Evolutionary conservation across 257 asterid species (phyloP), one percentile per base, ranked within the genome.

Genomic region (Solanum virginianum): DNA sequence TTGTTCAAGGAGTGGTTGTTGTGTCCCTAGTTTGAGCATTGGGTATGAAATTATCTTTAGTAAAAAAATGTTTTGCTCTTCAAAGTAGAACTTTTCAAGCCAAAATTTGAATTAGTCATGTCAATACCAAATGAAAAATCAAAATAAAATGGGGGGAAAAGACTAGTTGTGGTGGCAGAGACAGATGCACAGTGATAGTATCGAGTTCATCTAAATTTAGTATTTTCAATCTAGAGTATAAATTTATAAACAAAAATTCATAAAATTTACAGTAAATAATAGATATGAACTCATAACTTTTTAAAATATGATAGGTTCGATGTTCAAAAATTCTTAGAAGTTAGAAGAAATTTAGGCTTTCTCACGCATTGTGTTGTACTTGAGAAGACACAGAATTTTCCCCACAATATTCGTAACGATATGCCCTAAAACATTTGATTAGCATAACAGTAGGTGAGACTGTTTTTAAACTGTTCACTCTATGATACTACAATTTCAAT

Each of bases 1-100:
- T 57, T 57, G 63, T 5, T 56, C 32, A 60, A 60, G n/a, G 14
- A n/a, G 0, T 0, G 1, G 7, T n/a, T n/a, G 4, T 10, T 0
- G 10, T n/a, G 1, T 10, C 24, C 1, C 1, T 0, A 0, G 18
- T 57, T 57, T 18, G 13, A 57, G 2, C 7, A 18, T 0, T 20
- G 26, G 0, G 20, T 57, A 20, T 8, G 2, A 0, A 20, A 18
- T 57, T 8, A 20, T 57, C 6, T 57, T 18, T 57, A 29, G 32
- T 29, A 32, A 32, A 32, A 32, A 32, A 57, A 3, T 57, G 8
- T 55, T 16, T 55, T 0, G 1, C 17, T 55, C n/a, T 55, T 3
- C 3, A 16, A 55, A 55, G 60, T 54, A 20, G 4, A 54, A 16
- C 16, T 55, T 55, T 16, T 55, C 0, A 9, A 4, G 60, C n/a